These are phyloP conservation scores for Aspergillus ostianus DNA, from an alignment of 495 filamentous ascomycete genomes.

Conservation along the genomic window DNA sequence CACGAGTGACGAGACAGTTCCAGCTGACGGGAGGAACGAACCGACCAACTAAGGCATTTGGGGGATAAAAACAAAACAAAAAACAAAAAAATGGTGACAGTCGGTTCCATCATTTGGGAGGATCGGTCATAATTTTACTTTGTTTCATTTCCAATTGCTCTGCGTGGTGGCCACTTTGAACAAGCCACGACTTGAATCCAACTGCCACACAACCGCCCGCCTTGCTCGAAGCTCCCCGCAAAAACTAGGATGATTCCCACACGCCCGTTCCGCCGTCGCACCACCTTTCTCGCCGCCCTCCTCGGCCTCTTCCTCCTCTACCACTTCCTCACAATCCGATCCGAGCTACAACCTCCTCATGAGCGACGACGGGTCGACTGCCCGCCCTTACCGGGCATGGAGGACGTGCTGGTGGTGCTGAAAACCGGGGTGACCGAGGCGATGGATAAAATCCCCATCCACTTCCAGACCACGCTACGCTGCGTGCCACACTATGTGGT, in stretches of 20 bases:
- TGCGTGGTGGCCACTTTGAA: slow-evolving; percentile 1
- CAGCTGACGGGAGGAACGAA: background rate
- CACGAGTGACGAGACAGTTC: too few species aligned
- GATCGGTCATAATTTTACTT: slow-evolving; percentile 14
- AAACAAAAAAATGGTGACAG: slow-evolving; percentile 5
- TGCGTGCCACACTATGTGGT: slow-evolving; percentile 55
- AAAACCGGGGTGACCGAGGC: slow-evolving; percentile 49
- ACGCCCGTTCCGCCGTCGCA: slow-evolving; percentile 31
- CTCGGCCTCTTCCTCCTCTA: slow-evolving; percentile 33
- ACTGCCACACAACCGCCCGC: background rate
- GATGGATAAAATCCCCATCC: slow-evolving; percentile 43
- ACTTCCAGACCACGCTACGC: slow-evolving; percentile 51
- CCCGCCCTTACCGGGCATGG: slow-evolving; percentile 41
- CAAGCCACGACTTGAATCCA: background rate
- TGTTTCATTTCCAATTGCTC: slow-evolving; percentile 1
- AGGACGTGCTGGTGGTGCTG: slow-evolving; percentile 45
- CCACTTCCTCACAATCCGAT: slow-evolving; percentile 30
- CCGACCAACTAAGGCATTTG: background rate
- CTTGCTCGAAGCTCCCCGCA: background rate
- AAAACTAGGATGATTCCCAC: slow-evolving; percentile 28
- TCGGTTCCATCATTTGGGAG: slow-evolving; percentile 5
- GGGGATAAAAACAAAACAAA: background rate
- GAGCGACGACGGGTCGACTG: slow-evolving; percentile 24
- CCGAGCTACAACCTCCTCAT: slow-evolving; percentile 17
- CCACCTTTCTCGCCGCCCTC: slow-evolving; percentile 25